A percentile compares a stretch with the other conserved stretches of the same genome.
These are phyloP conservation scores for Rubia yunnanensis DNA, from an alignment of 257 asterid genomes.

Conservation along the genomic window DNA sequence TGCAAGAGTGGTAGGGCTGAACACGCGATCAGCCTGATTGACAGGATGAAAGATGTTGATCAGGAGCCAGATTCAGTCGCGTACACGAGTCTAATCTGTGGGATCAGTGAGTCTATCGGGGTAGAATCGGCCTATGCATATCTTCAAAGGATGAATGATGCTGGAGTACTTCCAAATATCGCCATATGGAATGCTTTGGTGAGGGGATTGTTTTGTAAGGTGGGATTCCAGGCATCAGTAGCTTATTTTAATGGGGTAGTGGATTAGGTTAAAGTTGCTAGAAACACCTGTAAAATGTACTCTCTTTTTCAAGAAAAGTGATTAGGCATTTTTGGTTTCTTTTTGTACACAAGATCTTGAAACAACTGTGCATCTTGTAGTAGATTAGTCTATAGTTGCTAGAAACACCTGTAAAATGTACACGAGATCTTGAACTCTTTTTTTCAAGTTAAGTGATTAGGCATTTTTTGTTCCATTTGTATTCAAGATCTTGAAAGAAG, in stretches of 20 bases:
- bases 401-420: no score
- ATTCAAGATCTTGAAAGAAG: neutral
- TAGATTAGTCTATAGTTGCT: no score
- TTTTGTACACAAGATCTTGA: neutral
- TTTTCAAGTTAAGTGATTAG: neutral
- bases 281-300: neutral
- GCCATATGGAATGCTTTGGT: conserved; percentile 66
- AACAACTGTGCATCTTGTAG: neutral
- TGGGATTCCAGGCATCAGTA: conserved; percentile 32
- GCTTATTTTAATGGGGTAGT: conserved; percentile 32
- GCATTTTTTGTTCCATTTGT: neutral
- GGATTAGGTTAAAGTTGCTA: conserved; percentile 8
- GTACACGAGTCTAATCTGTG: conserved; percentile 51
- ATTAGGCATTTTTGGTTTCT: neutral
- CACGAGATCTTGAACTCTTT: no score
- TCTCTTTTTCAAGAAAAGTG: no score
- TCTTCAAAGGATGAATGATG: conserved; percentile 52
- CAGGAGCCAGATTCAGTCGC: conserved; percentile 45
- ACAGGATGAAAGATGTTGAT: conserved; percentile 35
- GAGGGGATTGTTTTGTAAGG: conserved; percentile 43
- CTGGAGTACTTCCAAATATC: conserved; percentile 48
- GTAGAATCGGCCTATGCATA: conserved; percentile 37
- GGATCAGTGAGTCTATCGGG: conserved; percentile 33
- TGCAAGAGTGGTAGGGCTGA: conserved; percentile 49
- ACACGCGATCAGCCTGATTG: conserved; percentile 35